Evolutionary conservation across 1,284 basidiomycete species (phyloP).

Genomic region (Cryptococcus hybrid): DNA sequence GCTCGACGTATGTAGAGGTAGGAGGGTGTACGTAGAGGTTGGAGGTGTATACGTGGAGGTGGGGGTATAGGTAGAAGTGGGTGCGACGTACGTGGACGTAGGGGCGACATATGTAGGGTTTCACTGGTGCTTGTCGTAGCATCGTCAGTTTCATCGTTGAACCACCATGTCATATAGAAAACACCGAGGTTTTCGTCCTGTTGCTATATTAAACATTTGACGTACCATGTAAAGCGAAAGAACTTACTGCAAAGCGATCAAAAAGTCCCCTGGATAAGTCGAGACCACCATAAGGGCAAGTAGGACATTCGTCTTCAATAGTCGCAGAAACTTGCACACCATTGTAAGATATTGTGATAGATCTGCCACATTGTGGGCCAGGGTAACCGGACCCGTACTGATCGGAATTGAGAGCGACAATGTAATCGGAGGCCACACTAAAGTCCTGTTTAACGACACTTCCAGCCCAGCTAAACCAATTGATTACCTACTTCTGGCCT

Average conservation of each 20-base stretch:
- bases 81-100: conserved; percentile 9
- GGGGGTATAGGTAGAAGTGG: conserved; percentile 24
- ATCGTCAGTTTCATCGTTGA: conserved; percentile 46
- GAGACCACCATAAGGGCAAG: conserved; percentile 59
- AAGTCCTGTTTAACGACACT: conserved; percentile 46
- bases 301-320: conserved; percentile 61
- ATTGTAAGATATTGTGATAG: conserved; percentile 61
- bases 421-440: conserved; percentile 27
- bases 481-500: conserved; percentile 1
- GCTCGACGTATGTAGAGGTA: conserved; percentile 21
- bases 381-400: conserved; percentile 54
- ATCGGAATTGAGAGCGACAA: conserved; percentile 47
- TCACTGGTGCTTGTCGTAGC: conserved; percentile 6
- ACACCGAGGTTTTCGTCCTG: conserved; percentile 53
- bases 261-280: conserved; percentile 79
- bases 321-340: conserved; percentile 62
- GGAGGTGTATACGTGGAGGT: background rate
- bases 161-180: conserved; percentile 61
- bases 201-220: conserved; percentile 47
- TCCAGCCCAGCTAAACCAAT: conserved; percentile 35
- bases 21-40: no score
- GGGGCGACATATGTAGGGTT: conserved; percentile 21
- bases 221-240: conserved; percentile 16
- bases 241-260: conserved; percentile 42
- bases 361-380: conserved; percentile 62